Conservation (phyloP, 225 moss, liverwort and hornwort species). For the Bryum argenteum region DNA sequence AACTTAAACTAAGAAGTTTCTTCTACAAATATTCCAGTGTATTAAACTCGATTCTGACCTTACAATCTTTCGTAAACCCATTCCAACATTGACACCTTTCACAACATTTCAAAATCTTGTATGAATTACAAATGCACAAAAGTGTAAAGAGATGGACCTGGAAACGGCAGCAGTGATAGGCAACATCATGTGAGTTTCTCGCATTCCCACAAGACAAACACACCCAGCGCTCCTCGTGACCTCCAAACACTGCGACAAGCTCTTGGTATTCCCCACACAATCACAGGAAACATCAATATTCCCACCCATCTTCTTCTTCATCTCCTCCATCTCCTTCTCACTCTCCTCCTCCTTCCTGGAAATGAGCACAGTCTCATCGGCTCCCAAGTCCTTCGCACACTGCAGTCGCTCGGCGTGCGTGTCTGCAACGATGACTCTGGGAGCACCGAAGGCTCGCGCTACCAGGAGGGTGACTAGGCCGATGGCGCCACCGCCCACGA, state of each 20-base stretch:
- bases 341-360: conserved; percentile 37
- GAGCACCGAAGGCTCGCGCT: conserved; percentile 72
- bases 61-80: too few relatives aligned
- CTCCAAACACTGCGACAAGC: conserved; percentile 59
- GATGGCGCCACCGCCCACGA: conserved; percentile 85
- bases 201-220: conserved; percentile 80
- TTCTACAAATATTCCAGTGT: too few relatives aligned
- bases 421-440: conserved; percentile 63
- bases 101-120: too few relatives aligned
- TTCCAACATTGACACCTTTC: too few relatives aligned
- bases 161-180: conserved; percentile 64
- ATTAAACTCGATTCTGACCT: too few relatives aligned
- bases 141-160: conserved; percentile 38
- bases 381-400: conserved; percentile 64
- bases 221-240: conserved; percentile 63
- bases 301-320: conserved; percentile 51
- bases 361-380: conserved; percentile 54
- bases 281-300: conserved; percentile 67
- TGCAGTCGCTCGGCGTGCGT: conserved; percentile 55
- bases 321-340: conserved; percentile 46
- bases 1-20: too few relatives aligned
- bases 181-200: conserved; percentile 67
- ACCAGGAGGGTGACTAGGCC: conserved; percentile 74
- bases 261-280: conserved; percentile 76
- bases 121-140: too few relatives aligned